Evolutionary conservation across 2,329 filamentous ascomycete species (phyloP).

Genomic region (Apiospora arundinis): DNA sequence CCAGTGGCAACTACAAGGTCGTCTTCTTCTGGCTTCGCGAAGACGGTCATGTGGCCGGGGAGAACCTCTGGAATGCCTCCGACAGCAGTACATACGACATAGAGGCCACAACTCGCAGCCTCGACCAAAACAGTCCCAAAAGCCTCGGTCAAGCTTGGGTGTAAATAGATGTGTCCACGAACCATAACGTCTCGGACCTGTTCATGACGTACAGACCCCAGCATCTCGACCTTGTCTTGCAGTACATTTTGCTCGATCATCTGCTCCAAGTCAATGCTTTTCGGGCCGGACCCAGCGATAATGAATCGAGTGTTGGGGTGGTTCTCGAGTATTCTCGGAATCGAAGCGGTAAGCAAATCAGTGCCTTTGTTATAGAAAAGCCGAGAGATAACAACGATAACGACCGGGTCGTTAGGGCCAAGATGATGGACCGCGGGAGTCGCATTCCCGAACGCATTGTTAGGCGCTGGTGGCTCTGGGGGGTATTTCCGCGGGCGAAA

Average conservation of each 20-base stretch:
- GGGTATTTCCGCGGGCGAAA: conserved; percentile 74
- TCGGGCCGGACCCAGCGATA: conserved; percentile 93
- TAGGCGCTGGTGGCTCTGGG: conserved; percentile 37
- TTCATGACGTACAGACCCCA: conserved; percentile 92
- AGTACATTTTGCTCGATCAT: conserved; percentile 96
- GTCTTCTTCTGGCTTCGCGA: conserved; percentile 95
- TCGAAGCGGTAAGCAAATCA: conserved; percentile 93
- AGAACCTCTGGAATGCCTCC: conserved; percentile 97
- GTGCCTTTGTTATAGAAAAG: conserved; percentile 99
- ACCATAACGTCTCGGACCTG: conserved; percentile 98
- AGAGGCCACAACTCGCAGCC: conserved; percentile 92
- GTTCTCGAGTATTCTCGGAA: conserved; percentile 86
- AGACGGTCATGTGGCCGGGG: conserved; percentile 95
- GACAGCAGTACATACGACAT: conserved; percentile 95
- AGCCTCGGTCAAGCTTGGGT: conserved; percentile 93
- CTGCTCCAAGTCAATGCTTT: conserved; percentile 96
- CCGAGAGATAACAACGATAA: conserved; percentile 95
- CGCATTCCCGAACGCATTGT: conserved; percentile 41
- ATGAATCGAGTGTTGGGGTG: conserved; percentile 96
- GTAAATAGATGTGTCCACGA: conserved; percentile 92
- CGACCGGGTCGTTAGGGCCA: conserved; percentile 85
- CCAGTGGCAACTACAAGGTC: conserved; percentile 90
- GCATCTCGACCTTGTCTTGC: conserved; percentile 90
- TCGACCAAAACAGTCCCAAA: conserved; percentile 99
- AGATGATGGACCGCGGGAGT: conserved; percentile 69